phyloP scores from a whole-genome alignment of 2,329 filamentous ascomycete genomes.

The Phaeosphaeriaceae sp. region DNA sequence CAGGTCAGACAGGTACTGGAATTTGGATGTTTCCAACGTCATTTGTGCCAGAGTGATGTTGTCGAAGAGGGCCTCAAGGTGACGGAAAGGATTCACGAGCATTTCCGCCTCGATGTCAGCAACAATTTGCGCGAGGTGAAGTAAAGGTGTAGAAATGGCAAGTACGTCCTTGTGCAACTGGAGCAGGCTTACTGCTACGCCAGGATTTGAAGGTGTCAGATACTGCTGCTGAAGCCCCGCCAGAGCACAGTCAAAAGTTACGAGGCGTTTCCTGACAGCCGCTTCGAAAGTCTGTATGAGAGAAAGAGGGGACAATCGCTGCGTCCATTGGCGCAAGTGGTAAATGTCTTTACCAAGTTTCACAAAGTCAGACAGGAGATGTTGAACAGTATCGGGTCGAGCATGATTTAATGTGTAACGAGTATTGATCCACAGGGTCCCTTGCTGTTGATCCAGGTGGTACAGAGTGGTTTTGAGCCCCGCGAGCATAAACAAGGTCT shows the following conservation, averaged over 20 bases:
- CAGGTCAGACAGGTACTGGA: constrained; percentile 68
- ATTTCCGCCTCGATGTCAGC: constrained; percentile 58
- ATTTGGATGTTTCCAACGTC: constrained; percentile 67
- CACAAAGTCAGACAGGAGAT: constrained; percentile 55
- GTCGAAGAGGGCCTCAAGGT: constrained; percentile 80
- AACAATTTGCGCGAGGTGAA: constrained; percentile 68
- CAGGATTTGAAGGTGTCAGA: constrained; percentile 57
- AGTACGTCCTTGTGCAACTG: constrained; percentile 66
- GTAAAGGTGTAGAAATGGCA: constrained; percentile 61
- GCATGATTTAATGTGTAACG: constrained; percentile 50
- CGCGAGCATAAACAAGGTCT: constrained; percentile 84
- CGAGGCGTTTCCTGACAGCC: constrained; percentile 64
- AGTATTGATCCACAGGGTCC: constrained; percentile 43
- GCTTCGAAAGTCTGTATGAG: constrained; percentile 74
- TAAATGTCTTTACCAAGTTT: constrained; percentile 57
- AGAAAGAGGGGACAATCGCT: constrained; percentile 40
- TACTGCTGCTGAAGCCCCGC: constrained; percentile 67
- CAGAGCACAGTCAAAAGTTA: constrained; percentile 65
- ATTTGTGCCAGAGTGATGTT: constrained; percentile 73
- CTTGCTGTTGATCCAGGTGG: constrained; percentile 38
- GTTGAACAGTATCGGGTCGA: constrained; percentile 40
- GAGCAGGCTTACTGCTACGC: constrained; percentile 71
- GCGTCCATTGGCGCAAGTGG: constrained; percentile 58
- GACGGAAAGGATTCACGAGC: constrained; percentile 66
- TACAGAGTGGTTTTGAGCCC: constrained; percentile 81